Conservation (phyloP, 139 green algal genomes). For the Volvox reticuliferus region DNA sequence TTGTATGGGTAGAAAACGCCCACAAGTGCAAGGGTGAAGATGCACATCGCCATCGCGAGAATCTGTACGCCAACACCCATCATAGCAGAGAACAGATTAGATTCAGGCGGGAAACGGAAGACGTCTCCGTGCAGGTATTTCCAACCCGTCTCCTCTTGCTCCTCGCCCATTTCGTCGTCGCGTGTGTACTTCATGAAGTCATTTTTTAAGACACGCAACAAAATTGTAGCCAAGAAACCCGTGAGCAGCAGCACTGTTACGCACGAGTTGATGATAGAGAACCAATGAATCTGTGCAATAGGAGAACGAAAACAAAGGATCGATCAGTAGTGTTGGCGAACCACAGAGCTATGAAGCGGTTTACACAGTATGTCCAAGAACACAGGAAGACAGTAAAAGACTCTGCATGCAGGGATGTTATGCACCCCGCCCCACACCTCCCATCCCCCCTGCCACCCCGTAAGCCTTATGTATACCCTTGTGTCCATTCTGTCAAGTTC, state of each 20-base stretch:
- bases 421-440: too few relatives aligned
- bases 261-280: constrained; percentile 97
- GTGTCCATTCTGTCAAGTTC: neutral
- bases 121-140: constrained; percentile 97
- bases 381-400: too few relatives aligned
- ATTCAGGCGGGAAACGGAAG: constrained; percentile 89
- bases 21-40: constrained; percentile 89
- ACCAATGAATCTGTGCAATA: constrained; percentile 93
- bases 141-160: constrained; percentile 80
- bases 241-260: constrained; percentile 96
- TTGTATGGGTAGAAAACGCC: constrained; percentile 97
- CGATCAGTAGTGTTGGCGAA: too few relatives aligned
- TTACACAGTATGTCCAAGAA: too few relatives aligned
- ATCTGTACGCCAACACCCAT: constrained; percentile 87
- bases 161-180: constrained; percentile 65
- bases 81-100: constrained; percentile 88
- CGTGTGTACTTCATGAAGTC: constrained; percentile 94
- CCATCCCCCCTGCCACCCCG: too few relatives aligned
- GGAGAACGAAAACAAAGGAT: too few relatives aligned
- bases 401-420: too few relatives aligned
- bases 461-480: too few relatives aligned
- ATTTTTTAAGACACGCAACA: constrained; percentile 94
- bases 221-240: constrained; percentile 96
- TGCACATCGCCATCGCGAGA: constrained; percentile 81
- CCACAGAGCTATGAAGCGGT: too few relatives aligned